Percentiles rank a stretch among this genome's conserved stretches.
These are phyloP conservation scores for Eutrema yunnanense DNA, from an alignment of 345 rosid genomes.

Conservation along the genomic window DNA sequence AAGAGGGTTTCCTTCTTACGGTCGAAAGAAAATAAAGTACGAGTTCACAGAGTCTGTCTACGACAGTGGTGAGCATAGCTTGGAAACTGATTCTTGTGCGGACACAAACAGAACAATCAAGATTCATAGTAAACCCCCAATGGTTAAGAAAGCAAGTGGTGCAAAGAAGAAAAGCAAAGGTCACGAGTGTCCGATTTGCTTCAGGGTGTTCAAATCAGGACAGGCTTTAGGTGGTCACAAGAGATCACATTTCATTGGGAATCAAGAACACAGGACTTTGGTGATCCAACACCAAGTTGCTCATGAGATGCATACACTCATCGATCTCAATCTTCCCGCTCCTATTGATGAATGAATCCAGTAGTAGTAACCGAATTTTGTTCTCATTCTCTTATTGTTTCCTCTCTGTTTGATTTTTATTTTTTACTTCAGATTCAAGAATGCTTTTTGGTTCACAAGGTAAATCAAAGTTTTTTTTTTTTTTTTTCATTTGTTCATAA, in stretches of 20 bases:
- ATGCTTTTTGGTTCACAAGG: conserved; percentile 20
- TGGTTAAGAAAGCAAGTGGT: conserved; percentile 32
- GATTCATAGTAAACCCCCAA: conserved; percentile 30
- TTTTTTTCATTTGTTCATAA: background rate
- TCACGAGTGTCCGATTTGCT: conserved; percentile 90
- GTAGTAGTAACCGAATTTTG: background rate
- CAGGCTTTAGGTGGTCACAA: conserved; percentile 97
- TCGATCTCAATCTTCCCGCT: conserved; percentile 94
- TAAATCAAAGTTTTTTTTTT: background rate
- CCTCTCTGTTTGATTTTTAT: background rate
- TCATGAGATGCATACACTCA: conserved; percentile 41
- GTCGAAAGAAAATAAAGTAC: conserved; percentile 36
- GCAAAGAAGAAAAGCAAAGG: conserved; percentile 53
- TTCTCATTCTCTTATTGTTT: conserved; percentile 3
- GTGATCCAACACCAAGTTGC: conserved; percentile 44
- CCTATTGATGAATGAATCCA: conserved; percentile 34
- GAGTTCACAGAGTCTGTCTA: conserved; percentile 39
- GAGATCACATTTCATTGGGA: conserved; percentile 87
- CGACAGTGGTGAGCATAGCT: conserved; percentile 46
- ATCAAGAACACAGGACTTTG: conserved; percentile 46
- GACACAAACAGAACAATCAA: conserved; percentile 27
- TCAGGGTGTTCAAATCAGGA: conserved; percentile 78
- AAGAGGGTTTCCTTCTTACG: conserved; percentile 26
- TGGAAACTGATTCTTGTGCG: conserved; percentile 45
- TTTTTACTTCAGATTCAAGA: conserved; percentile 14